Conservation (phyloP, 2,329 filamentous ascomycete species). For the Fusarium xylarioides region DNA sequence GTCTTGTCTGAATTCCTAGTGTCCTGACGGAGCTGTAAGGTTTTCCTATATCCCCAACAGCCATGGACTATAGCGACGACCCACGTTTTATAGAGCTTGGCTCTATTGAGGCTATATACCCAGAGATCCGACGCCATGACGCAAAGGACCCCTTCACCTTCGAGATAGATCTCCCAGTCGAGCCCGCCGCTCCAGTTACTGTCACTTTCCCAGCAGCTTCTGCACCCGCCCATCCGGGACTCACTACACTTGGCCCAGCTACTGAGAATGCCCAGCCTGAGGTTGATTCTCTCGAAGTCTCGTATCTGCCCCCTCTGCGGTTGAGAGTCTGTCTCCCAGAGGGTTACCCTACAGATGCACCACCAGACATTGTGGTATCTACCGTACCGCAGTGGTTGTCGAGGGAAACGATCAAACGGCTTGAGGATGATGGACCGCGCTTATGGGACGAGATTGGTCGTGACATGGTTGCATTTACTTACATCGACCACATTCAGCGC, state of each 20-base stretch:
- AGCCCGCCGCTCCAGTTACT: constrained; percentile 62
- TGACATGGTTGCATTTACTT: constrained; percentile 68
- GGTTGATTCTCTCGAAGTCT: constrained; percentile 60
- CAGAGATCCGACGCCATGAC: constrained; percentile 64
- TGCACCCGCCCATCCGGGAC: constrained; percentile 22
- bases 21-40: not conserved
- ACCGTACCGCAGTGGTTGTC: constrained; percentile 68
- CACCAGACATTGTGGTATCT: constrained; percentile 61
- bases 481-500: constrained; percentile 70
- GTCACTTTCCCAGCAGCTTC: constrained; percentile 65
- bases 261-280: constrained; percentile 31
- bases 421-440: constrained; percentile 60
- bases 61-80: constrained; percentile 58
- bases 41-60: not conserved
- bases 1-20: not conserved
- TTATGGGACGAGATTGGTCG: constrained; percentile 71
- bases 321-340: constrained; percentile 64
- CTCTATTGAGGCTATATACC: constrained; percentile 71
- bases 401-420: constrained; percentile 53
- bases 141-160: constrained; percentile 58
- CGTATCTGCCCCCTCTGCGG: constrained; percentile 66
- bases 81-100: constrained; percentile 67
- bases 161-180: constrained; percentile 66
- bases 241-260: constrained; percentile 9
- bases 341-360: constrained; percentile 64